Evolutionary conservation across 2,329 filamentous ascomycete genomes (phyloP).

Genomic region (Arachnomyces sp.): DNA sequence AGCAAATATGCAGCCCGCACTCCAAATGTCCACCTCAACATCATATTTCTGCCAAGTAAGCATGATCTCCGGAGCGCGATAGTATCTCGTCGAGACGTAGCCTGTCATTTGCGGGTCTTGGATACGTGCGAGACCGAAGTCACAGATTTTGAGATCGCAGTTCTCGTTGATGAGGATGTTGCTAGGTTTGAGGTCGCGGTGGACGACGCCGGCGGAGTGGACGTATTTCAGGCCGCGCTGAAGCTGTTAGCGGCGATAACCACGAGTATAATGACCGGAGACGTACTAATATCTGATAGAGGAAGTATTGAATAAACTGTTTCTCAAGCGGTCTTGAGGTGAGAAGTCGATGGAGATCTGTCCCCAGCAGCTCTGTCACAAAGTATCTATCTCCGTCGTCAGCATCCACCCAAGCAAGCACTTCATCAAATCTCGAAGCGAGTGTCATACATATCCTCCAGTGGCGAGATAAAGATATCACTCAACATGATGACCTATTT

Average conservation of each 20-base stretch:
- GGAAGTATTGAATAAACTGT: conserved; percentile 99
- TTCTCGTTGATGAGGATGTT: conserved; percentile 99
- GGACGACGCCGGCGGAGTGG: conserved; percentile 94
- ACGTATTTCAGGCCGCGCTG: conserved; percentile 98
- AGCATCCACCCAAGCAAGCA: not conserved
- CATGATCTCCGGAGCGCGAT: conserved; percentile 98
- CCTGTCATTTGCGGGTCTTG: conserved; percentile 99
- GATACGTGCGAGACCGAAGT: conserved; percentile 93
- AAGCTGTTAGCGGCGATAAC: conserved; percentile 11
- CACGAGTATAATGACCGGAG: conserved; percentile 5
- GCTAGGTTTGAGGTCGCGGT: conserved; percentile 95
- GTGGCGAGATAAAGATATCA: conserved; percentile 98
- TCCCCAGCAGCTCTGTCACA: conserved; percentile 93
- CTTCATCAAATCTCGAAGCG: not conserved
- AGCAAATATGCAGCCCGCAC: conserved; percentile 95
- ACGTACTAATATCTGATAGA: conserved; percentile 95
- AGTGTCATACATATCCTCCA: conserved; percentile 83
- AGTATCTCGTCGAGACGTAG: conserved; percentile 97
- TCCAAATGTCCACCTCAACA: conserved; percentile 98
- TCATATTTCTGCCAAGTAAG: conserved; percentile 99
- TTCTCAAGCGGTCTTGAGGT: conserved; percentile 95
- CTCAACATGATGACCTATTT: conserved; percentile 87
- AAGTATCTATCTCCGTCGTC: conserved; percentile 62
- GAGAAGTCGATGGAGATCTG: conserved; percentile 88
- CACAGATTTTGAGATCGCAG: conserved; percentile 98